Evolutionary conservation across 192 early-diverging fungal species (phyloP), one percentile per base, ranked within the genome.

Genomic region (Spinellus fusiger): DNA sequence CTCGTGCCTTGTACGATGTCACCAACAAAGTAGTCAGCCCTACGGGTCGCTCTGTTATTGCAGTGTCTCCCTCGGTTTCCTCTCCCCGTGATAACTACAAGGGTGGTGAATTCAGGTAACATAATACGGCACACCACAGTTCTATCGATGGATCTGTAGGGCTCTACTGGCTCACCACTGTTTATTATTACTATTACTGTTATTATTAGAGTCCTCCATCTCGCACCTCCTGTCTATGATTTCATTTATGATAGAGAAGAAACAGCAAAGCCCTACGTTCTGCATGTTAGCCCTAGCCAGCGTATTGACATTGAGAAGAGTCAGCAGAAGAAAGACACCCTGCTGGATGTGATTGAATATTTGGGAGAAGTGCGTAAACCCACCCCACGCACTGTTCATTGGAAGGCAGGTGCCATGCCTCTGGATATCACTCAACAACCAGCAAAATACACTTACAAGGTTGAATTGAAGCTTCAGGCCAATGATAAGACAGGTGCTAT

Each of bases 101-200:
- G 69, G 95, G 95, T 68, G 93, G 93, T 38, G 85, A 87, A 52
- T 98, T 95, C 76, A 94, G 71, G 77, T 77, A 70, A 51, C n/a
- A n/a, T n/a, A n/a, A n/a, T n/a, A n/a, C n/a, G n/a, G n/a, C n/a
- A n/a, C n/a, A n/a, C n/a, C n/a, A n/a, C n/a, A n/a, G n/a, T 44
- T 62, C 13, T 3, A 10, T 10, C 15, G 10, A 44, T 44, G 40
- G 40, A 44, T 51, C 2, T 13, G 26, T 23, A 22, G 26, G 22
- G n/a, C 27, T 51, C 22, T 13, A 5, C 9, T 54, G 13, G 5
- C 0, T 56, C 6, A 55, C 32, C 28, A 40, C 18, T 46, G 18
- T 53, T 12, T 15, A 22, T 29, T 28, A 61, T 13, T 6, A 13
- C 8, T 6, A 5, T 26, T 28, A 55, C 22, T 55, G 4, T 12